Evolutionary conservation across 768 basidiomycete species (phyloP).

Genomic region (Austroboletus eburneus): DNA sequence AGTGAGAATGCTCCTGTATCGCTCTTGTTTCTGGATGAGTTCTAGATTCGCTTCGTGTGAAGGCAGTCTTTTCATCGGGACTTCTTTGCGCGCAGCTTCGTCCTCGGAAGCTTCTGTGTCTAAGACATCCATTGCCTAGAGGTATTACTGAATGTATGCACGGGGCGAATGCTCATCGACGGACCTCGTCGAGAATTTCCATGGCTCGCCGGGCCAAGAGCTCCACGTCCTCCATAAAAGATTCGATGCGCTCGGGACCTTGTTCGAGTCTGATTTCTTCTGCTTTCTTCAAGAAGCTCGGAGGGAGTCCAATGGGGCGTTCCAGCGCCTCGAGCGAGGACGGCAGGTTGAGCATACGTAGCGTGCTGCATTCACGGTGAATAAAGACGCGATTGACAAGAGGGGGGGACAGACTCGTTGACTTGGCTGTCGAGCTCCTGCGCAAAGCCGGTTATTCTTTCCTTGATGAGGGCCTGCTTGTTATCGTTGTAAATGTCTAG

Average conservation of each 20-base stretch:
- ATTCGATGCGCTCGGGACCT: conserved; percentile 68
- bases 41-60: conserved; percentile 80
- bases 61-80: conserved; percentile 47
- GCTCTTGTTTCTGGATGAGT: conserved; percentile 63
- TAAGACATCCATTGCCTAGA: conserved; percentile 83
- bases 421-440: conserved; percentile 58
- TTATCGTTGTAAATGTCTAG: conserved; percentile 84
- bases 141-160: background rate
- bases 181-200: conserved; percentile 71
- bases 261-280: conserved; percentile 79
- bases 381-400: background rate
- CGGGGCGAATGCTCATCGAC: conserved; percentile 4
- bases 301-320: conserved; percentile 81
- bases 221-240: conserved; percentile 68
- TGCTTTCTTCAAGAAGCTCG: conserved; percentile 79
- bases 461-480: conserved; percentile 64
- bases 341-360: conserved; percentile 75
- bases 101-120: conserved; percentile 88
- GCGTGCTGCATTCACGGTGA: conserved; percentile 40
- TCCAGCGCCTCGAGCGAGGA: conserved; percentile 85
- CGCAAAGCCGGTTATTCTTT: conserved; percentile 57
- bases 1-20: conserved; percentile 67
- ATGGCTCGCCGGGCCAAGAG: conserved; percentile 59
- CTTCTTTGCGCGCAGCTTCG: conserved; percentile 58
- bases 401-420: conserved; percentile 47